These are phyloP conservation scores for Vigna angularis DNA, from an alignment of 306 rosid genomes.

Conservation along the genomic window DNA sequence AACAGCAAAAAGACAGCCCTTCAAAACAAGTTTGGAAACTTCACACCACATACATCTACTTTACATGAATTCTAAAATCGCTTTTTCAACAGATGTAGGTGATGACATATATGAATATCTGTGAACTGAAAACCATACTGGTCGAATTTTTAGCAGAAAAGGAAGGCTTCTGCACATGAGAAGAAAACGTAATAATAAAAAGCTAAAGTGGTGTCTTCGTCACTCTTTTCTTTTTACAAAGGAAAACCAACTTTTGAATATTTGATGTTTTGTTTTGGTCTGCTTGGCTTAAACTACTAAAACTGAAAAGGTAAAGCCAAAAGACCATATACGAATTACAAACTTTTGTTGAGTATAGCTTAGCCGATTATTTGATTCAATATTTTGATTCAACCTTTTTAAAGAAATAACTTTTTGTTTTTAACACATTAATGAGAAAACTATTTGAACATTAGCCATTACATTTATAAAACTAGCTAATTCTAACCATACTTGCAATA, in stretches of 20 bases:
- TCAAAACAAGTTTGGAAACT: neutral
- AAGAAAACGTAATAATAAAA: constrained; percentile 3
- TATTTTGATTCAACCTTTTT: neutral
- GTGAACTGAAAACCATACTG: neutral
- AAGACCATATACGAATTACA: neutral
- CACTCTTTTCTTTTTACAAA: neutral
- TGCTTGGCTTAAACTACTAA: neutral
- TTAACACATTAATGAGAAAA: neutral
- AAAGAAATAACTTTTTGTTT: neutral
- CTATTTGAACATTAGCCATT: neutral
- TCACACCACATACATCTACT: neutral
- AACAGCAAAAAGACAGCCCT: neutral
- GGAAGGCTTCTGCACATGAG: neutral
- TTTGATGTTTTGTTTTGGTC: neutral
- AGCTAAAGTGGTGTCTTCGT: neutral
- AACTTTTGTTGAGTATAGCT: neutral
- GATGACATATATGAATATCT: neutral
- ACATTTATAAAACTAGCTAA: neutral
- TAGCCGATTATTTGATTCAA: neutral
- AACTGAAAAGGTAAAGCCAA: too few species aligned
- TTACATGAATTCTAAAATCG: neutral
- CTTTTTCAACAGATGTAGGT: neutral
- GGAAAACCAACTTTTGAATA: neutral
- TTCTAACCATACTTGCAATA: neutral
- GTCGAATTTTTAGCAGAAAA: neutral